Conservation (phyloP, 176 grass and related monocot species). For the Eremochloa ophiuroides region DNA sequence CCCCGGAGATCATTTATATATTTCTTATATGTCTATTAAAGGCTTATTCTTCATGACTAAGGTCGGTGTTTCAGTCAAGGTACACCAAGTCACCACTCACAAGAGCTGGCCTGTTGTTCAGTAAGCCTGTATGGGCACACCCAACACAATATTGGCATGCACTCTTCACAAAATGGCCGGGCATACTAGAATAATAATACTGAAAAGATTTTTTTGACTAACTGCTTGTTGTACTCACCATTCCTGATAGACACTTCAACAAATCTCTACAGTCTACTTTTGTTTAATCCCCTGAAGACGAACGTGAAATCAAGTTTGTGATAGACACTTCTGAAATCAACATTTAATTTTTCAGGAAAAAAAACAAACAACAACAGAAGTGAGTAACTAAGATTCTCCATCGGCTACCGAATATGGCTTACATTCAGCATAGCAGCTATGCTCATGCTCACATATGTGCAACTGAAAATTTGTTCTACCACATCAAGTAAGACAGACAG, state of each 20-base stretch:
- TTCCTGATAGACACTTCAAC: neutral
- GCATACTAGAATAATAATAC: neutral
- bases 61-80: neutral
- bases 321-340: too few species aligned
- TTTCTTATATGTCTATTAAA: neutral
- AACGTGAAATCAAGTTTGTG: neutral
- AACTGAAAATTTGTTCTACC: too few species aligned
- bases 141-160: constrained; percentile 21
- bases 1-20: neutral
- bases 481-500: too few species aligned
- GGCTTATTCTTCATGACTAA: neutral
- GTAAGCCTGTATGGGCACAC: constrained; percentile 9
- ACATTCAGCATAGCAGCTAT: too few species aligned
- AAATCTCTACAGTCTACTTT: neutral
- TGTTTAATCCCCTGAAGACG: neutral
- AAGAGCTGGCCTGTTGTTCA: neutral
- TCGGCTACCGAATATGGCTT: too few species aligned
- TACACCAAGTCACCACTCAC: constrained; percentile 7
- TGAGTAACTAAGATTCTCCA: too few species aligned
- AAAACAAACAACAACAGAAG: too few species aligned
- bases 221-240: neutral
- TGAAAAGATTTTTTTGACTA: neutral
- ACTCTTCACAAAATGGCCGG: constrained; percentile 5
- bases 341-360: too few species aligned
- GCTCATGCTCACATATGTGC: too few species aligned